A percentile compares a stretch with the other conserved stretches of the same genome.
These are phyloP conservation scores for Chytriomyces confervae DNA, from an alignment of 192 early-diverging fungal species.

Conservation along the genomic window DNA sequence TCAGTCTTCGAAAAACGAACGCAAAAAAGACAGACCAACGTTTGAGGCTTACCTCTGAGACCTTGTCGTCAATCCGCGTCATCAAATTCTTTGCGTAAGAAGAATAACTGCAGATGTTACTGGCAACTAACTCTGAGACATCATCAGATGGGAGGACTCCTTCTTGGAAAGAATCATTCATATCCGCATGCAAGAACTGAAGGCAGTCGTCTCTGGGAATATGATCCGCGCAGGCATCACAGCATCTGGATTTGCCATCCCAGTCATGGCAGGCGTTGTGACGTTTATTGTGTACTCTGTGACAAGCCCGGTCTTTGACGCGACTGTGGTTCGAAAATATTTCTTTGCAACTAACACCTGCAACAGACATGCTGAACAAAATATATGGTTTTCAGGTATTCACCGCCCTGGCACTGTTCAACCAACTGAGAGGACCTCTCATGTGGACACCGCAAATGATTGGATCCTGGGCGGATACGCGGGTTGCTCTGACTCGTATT, in stretches of 20 bases:
- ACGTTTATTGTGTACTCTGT: conserved; percentile 53
- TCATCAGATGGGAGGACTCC: conserved; percentile 61
- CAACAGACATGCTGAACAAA: not conserved
- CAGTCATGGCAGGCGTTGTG: conserved; percentile 46
- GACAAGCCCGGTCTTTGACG: conserved; percentile 13
- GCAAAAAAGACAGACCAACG: conserved; percentile 39
- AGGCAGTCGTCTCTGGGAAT: conserved; percentile 23
- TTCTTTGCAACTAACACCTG: not conserved
- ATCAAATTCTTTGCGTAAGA: conserved; percentile 76
- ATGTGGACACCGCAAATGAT: conserved; percentile 58
- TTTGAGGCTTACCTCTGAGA: conserved; percentile 56
- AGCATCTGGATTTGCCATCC: conserved; percentile 55
- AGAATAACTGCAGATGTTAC: not conserved
- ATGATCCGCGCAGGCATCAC: conserved; percentile 26
- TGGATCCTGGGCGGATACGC: conserved; percentile 52
- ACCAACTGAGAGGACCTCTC: conserved; percentile 41
- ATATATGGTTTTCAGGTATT: conserved; percentile 40
- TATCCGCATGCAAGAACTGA: conserved; percentile 52
- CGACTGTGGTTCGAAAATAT: conserved; percentile 6
- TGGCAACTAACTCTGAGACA: not conserved
- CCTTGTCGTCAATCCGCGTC: conserved; percentile 73
- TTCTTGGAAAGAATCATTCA: conserved; percentile 71
- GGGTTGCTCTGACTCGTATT: conserved; percentile 55
- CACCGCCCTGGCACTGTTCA: conserved; percentile 53
- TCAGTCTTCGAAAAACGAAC: conserved; percentile 25